Conservation (phyloP, 148 eudicot species). For the Rheum nobile region DNA sequence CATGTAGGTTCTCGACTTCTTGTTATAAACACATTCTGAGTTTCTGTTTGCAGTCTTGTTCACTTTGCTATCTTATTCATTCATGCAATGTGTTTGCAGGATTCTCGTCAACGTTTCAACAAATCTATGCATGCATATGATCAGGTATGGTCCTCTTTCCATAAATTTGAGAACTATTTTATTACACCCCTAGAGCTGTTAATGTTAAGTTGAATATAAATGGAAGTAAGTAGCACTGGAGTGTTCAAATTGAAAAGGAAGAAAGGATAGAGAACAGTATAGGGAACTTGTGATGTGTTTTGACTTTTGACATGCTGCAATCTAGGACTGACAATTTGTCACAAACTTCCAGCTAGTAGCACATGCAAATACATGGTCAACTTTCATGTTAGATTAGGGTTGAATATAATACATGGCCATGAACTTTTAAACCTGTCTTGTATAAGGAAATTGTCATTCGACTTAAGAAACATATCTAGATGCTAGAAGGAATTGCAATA, state of each 20-base stretch:
- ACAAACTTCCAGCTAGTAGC: not conserved
- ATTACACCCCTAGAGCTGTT: not conserved
- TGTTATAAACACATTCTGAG: not conserved
- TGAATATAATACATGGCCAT: not conserved
- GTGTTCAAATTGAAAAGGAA: not conserved
- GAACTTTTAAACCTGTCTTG: not conserved
- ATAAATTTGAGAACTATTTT: not conserved
- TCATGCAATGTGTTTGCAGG: constrained; percentile 33
- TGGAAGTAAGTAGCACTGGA: not conserved
- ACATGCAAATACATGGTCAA: not conserved
- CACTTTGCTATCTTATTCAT: not conserved
- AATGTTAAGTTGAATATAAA: not conserved
- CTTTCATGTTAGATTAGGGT: not conserved
- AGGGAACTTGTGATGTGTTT: not conserved
- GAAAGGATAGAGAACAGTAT: not conserved
- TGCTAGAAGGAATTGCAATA: not conserved
- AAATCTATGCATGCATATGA: constrained; percentile 67
- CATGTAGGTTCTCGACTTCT: not conserved
- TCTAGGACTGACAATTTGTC: not conserved
- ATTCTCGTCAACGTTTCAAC: constrained; percentile 76
- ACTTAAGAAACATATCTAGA: not conserved
- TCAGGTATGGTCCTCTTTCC: constrained; percentile 40
- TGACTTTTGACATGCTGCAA: not conserved
- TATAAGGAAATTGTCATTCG: not conserved
- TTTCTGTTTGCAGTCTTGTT: constrained; percentile 1